Percentiles rank a stretch among this genome's conserved stretches.
phyloP scores from a whole-genome alignment of 768 basidiomycete genomes.

The Kwoniella europaea region DNA sequence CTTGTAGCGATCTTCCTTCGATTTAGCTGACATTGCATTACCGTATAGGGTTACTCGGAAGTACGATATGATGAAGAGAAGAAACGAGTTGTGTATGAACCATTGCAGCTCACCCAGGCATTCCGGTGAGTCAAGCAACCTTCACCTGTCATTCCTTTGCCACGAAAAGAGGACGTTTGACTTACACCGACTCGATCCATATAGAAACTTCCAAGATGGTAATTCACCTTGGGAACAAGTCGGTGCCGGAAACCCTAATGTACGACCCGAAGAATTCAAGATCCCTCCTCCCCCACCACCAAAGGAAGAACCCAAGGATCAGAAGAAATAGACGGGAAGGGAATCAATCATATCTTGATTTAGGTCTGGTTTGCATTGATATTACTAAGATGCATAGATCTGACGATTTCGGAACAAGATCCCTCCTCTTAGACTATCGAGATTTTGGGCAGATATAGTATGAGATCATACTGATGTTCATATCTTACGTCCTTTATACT shows the following conservation, averaged over 20 bases:
- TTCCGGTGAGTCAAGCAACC: constrained; percentile 71
- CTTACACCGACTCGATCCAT: background rate
- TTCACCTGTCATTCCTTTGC: background rate
- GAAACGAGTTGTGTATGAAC: constrained; percentile 96
- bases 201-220: constrained; percentile 87
- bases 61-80: constrained; percentile 96
- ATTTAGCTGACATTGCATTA: background rate
- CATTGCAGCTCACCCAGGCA: constrained; percentile 94
- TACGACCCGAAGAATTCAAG: constrained; percentile 55
- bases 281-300: constrained; percentile 67
- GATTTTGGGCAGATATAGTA: background rate
- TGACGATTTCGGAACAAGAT: background rate
- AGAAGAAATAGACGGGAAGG: constrained; percentile 51
- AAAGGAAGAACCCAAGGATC: constrained; percentile 75
- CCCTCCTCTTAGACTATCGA: background rate
- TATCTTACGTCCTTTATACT: background rate
- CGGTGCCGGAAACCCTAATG: constrained; percentile 65
- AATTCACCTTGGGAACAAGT: constrained; percentile 92
- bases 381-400: constrained; percentile 19
- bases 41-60: constrained; percentile 89
- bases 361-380: constrained; percentile 4
- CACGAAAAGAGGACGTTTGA: background rate
- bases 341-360: background rate
- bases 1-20: background rate
- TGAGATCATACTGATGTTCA: background rate